Conservation (phyloP, 371 early-diverging fungal species). For the Apophysomyces sp. region DNA sequence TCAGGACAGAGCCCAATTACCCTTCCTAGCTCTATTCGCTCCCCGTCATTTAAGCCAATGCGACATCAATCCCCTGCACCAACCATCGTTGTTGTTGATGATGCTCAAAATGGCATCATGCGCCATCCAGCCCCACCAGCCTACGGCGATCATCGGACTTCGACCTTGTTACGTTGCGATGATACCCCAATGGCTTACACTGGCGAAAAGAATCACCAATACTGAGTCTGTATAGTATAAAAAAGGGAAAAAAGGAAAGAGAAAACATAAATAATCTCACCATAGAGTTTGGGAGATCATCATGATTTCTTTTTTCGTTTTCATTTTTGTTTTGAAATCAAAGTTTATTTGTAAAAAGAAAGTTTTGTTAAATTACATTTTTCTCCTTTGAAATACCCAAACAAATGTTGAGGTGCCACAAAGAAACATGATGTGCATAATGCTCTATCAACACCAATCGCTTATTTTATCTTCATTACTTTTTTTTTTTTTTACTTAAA, state of each 20-base stretch:
- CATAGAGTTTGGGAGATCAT: background rate
- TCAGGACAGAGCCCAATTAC: background rate
- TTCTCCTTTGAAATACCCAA: background rate
- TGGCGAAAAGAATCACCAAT: background rate
- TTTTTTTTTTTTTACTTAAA: background rate
- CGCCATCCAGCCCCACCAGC: conserved; percentile 12
- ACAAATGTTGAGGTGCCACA: background rate
- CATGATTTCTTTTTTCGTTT: background rate
- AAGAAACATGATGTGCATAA: background rate
- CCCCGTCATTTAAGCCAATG: conserved; percentile 17
- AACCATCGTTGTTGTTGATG: background rate
- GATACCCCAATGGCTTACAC: conserved; percentile 1
- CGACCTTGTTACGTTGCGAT: conserved; percentile 7
- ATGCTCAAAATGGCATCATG: background rate
- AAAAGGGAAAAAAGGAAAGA: background rate
- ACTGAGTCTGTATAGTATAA: background rate
- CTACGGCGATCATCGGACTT: conserved; percentile 16
- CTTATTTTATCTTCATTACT: background rate
- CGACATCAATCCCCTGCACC: background rate
- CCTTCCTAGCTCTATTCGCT: conserved; percentile 10
- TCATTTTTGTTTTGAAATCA: background rate
- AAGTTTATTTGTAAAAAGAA: background rate
- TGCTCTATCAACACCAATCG: background rate
- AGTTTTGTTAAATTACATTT: background rate
- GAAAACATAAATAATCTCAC: background rate